Evolutionary conservation across 805 yeast species (phyloP), one percentile per base, ranked within the genome.

Genomic region (Candida nanaspora): DNA sequence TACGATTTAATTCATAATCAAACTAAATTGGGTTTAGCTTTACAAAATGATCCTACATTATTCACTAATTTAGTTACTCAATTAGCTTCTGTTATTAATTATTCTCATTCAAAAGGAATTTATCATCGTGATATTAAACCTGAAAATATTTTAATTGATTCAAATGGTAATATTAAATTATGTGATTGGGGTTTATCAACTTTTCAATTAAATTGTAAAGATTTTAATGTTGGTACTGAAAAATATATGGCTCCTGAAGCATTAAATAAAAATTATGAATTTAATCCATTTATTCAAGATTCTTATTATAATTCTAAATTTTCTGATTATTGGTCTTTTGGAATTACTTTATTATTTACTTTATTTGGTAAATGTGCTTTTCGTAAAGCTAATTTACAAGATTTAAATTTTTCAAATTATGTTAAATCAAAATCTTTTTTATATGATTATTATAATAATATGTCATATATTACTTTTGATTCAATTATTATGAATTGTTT

Each of bases 151-250:
- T 60, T 82, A 26, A 61, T 82, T 39, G 72, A 71, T 47, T 57
- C 58, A 4, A 59, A 66, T 39, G 79, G 80, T 35, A 56, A 70
- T 23, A 66, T 80, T 38, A 82, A 82, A 56, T 60, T 82, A 37
- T 80, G 86, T 41, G 88, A 82, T 56, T 82, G 86, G 86, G 89
- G 89, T 0, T 69, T 81, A 38, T 73, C 85, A 19, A 75, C 82
- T 8, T 36, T 45, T 34, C 46, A 50, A 22, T 42, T 43, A 19
- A 50, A 50, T 21, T 61, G 62, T 38, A 46, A 49, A 7, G 68
- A 63, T 41, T 61, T 60, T 40, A 60, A 62, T 48, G 75, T 76
- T 30, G 81, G 81, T 29, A 74, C 80, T n/a, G 79, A 75, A 48
- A 70, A 72, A 47, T 76, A 74, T 51, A 73, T 75, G 78, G 74